Percentiles rank a stretch among this genome's conserved stretches.
These are phyloP conservation scores for Berberis vulgaris DNA, from an alignment of 164 flowering plant genomes.

Conservation along the genomic window DNA sequence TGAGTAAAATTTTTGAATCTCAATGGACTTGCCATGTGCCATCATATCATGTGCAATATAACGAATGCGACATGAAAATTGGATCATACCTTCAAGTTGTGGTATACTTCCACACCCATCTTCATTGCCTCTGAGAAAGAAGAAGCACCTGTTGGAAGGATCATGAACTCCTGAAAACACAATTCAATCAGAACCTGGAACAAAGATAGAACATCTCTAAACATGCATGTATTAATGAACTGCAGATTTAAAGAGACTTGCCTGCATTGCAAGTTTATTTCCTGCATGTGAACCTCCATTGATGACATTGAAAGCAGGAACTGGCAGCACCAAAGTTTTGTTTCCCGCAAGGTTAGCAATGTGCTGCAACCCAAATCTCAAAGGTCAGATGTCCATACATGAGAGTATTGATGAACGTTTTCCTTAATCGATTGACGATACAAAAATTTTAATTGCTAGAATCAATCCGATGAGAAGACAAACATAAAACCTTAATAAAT, in stretches of 20 bases:
- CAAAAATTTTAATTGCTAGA: too few relatives aligned
- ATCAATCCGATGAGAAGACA: too few relatives aligned
- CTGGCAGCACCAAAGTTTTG: slow-evolving; percentile 75
- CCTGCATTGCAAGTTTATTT: slow-evolving; percentile 95
- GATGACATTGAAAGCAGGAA: slow-evolving; percentile 92
- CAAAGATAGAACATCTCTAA: not conserved
- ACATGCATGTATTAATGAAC: not conserved
- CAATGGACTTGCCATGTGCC: too few relatives aligned
- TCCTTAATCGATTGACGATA: too few relatives aligned
- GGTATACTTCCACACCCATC: slow-evolving; percentile 97
- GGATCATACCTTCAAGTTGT: slow-evolving; percentile 53
- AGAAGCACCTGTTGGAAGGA: slow-evolving; percentile 82
- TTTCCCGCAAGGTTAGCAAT: slow-evolving; percentile 92
- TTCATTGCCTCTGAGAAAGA: slow-evolving; percentile 91
- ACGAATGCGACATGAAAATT: not conserved
- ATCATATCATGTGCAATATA: not conserved
- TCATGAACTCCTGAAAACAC: slow-evolving; percentile 74
- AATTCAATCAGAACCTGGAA: slow-evolving; percentile 9
- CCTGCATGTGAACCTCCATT: slow-evolving; percentile 97
- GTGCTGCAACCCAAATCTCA: slow-evolving; percentile 43
- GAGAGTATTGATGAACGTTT: not conserved
- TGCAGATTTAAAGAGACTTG: slow-evolving; percentile 4
- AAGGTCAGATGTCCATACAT: not conserved
- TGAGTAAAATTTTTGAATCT: too few relatives aligned
- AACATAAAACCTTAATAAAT: too few relatives aligned